phyloP scores from a whole-genome alignment of 2,329 filamentous ascomycete species.

The Neofusicoccum kwambonambiense region DNA sequence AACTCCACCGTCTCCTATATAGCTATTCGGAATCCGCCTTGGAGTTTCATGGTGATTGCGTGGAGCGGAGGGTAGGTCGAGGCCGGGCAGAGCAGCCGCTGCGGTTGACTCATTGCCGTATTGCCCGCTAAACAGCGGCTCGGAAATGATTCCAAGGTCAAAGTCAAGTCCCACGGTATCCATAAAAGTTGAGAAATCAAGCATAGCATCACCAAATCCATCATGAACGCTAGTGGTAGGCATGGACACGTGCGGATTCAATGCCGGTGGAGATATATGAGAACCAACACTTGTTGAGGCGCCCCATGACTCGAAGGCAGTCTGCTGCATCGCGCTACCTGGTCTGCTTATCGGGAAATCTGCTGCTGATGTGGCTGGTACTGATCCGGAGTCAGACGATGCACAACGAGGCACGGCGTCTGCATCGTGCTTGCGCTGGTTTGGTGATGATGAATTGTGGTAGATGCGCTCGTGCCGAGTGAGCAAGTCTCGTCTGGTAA shows the following conservation, averaged over 20 bases:
- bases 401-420: neutral
- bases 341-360: neutral
- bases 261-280: neutral
- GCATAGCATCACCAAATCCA: neutral
- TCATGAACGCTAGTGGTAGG: neutral
- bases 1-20: constrained; percentile 1
- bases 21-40: neutral
- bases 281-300: neutral
- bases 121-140: neutral
- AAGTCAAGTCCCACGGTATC: constrained; percentile 3
- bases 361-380: neutral
- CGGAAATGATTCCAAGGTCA: neutral
- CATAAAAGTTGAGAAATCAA: constrained; percentile 6
- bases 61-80: too few species aligned
- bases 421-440: neutral
- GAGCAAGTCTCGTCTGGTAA: neutral
- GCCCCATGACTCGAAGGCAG: neutral
- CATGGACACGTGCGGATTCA: neutral
- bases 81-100: neutral
- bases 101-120: neutral
- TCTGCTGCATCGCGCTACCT: neutral
- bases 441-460: constrained; percentile 21
- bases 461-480: constrained; percentile 17
- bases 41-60: neutral
- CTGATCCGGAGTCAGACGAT: neutral